phyloP scores from a whole-genome alignment of 345 rosid genomes.

The Hibiscus mutabilis region DNA sequence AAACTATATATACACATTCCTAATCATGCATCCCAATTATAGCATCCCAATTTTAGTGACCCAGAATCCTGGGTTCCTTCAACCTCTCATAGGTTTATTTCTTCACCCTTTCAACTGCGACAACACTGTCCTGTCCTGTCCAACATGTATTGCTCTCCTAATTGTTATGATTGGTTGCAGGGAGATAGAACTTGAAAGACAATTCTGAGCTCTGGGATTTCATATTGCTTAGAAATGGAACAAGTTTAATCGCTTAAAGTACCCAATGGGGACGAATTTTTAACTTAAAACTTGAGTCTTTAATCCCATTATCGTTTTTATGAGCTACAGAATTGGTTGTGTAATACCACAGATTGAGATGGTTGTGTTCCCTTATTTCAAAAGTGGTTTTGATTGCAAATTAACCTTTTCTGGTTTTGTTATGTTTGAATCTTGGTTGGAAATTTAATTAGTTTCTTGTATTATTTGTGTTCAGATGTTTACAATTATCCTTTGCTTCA shows the following conservation, averaged over 20 bases:
- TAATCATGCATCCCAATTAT: background rate
- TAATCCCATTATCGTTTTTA: background rate
- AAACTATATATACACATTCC: background rate
- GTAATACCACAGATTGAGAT: background rate
- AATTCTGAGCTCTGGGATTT: conserved; percentile 2
- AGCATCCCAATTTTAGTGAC: background rate
- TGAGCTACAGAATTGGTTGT: background rate
- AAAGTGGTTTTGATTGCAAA: background rate
- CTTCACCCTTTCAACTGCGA: background rate
- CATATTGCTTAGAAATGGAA: background rate
- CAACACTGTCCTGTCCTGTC: background rate
- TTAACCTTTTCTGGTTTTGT: background rate
- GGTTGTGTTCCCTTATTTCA: background rate
- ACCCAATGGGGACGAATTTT: background rate
- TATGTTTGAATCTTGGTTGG: background rate
- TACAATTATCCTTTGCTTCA: background rate
- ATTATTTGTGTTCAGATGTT: background rate
- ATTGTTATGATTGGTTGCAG: background rate
- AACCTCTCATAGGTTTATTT: background rate
- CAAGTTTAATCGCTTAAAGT: background rate
- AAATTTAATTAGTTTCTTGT: background rate
- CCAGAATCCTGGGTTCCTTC: background rate
- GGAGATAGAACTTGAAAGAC: background rate
- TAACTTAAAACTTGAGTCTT: background rate
- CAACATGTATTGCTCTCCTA: background rate